Evolutionary conservation across 2,329 filamentous ascomycete species (phyloP), one percentile per base, ranked within the genome.

Genomic region (Hypoxylon sp.): DNA sequence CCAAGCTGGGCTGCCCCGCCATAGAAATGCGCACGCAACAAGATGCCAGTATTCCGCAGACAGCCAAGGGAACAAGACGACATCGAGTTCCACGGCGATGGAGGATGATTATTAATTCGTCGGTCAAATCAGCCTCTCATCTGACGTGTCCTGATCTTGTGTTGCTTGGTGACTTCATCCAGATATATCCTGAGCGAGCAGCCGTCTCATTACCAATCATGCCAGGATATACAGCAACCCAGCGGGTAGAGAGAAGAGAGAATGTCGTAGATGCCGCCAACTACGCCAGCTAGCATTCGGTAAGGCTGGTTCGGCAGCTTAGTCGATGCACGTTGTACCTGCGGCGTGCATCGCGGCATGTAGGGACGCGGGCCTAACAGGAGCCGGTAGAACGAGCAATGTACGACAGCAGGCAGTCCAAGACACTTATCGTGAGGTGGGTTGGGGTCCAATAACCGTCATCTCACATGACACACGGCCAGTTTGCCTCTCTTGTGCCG

Each of bases 401-500:
- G 37, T 40, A 20, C 10, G 24, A 40, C 37, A 46, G 47, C n/a
- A n/a, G n/a, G n/a, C n/a, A n/a, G n/a, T n/a, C 33, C 29, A 15
- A 20, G 13, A 31, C 17, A 37, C 15, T 18, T 7, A 7, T n/a
- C 23, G 11, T 13, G 26, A 43, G 7, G 13, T 43, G n/a, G 18
- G 11, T 17, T 13, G 23, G 41, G 41, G 24, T 23, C 38, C 40
- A 15, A 38, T 17, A 20, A 46, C 3, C 31, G 20, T 40, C 17
- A 46, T 57, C 17, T 50, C 47, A 58, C 48, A 24, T 35, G 20
- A 38, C 24, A 51, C 29, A 38, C 21, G 40, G 35, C 24, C 29
- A 45, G 55, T 58, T 52, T 47, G 47, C 37, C 43, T 54, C 18
- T 20, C 11, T 17, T 38, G 26, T 47, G 33, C 10, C 18, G 40